Percentiles rank a stretch among this genome's conserved stretches.
These are phyloP conservation scores for Trichophyton benhamiae DNA, from an alignment of 2,329 filamentous ascomycete genomes.

Conservation along the genomic window DNA sequence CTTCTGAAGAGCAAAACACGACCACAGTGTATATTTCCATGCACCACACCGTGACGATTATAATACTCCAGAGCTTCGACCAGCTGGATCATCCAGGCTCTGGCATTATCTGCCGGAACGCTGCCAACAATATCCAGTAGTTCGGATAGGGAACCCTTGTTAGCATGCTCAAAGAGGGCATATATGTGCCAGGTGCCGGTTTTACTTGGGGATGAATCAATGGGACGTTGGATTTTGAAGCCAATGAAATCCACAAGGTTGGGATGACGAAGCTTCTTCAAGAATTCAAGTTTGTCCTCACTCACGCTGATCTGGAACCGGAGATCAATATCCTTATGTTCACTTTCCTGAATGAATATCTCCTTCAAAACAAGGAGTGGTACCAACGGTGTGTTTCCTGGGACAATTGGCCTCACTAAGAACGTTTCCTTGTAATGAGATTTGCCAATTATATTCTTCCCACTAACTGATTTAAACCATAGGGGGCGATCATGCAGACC, in stretches of 20 bases:
- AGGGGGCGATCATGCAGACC: slow-evolving; percentile 52
- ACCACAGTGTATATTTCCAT: slow-evolving; percentile 67
- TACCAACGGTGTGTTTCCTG: slow-evolving; percentile 43
- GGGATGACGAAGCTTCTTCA: slow-evolving; percentile 63
- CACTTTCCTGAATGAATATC: slow-evolving; percentile 46
- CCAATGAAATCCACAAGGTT: slow-evolving; percentile 71
- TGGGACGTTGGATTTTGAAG: slow-evolving; percentile 57
- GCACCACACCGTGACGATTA: slow-evolving; percentile 70
- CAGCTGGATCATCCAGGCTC: slow-evolving; percentile 83
- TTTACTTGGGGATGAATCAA: slow-evolving; percentile 28
- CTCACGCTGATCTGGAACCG: slow-evolving; percentile 66
- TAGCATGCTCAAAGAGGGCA: slow-evolving; percentile 62
- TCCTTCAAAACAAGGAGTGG: slow-evolving; percentile 62
- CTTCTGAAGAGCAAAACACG: slow-evolving; percentile 70
- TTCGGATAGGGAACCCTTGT: slow-evolving; percentile 72
- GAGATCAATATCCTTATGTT: slow-evolving; percentile 49
- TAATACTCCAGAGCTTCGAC: slow-evolving; percentile 80
- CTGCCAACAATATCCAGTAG: slow-evolving; percentile 66
- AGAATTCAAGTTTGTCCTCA: slow-evolving; percentile 61
- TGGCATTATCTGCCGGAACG: slow-evolving; percentile 61
- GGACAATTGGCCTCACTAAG: slow-evolving; percentile 57
- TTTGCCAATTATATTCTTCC: slow-evolving; percentile 53
- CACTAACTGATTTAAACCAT: slow-evolving; percentile 58
- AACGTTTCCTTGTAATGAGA: slow-evolving; percentile 53
- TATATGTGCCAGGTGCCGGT: slow-evolving; percentile 55